Evolutionary conservation across 2,329 filamentous ascomycete species (phyloP).

Genomic region (Celoporthe dispersa): DNA sequence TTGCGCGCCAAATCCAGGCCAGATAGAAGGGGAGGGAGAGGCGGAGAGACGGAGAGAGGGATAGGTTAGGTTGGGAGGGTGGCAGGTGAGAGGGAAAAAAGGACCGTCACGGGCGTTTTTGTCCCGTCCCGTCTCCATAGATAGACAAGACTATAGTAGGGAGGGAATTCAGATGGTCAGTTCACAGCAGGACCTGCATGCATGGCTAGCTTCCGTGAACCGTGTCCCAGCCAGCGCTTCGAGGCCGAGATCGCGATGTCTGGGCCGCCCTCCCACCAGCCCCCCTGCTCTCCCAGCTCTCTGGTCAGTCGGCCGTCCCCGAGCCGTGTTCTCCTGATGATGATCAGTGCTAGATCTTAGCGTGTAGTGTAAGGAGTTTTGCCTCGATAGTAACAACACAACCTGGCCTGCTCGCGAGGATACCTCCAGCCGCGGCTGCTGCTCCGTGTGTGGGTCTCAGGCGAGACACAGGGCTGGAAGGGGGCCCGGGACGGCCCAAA

Average conservation of each 20-base stretch:
- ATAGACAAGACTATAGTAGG: background rate
- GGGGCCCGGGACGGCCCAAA: background rate
- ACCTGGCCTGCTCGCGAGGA: background rate
- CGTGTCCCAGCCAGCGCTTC: background rate
- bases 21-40: no score
- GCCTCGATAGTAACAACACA: background rate
- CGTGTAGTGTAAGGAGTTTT: background rate
- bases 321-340: background rate
- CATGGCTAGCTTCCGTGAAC: background rate
- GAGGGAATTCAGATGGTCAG: background rate
- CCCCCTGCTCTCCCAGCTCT: background rate
- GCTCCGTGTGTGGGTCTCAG: background rate
- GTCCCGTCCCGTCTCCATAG: background rate
- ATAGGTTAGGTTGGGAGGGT: no score
- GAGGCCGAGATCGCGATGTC: background rate
- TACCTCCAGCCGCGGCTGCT: background rate
- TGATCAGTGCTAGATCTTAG: background rate
- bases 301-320: background rate
- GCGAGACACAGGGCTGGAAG: background rate
- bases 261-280: background rate
- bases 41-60: no score
- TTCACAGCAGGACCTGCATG: background rate
- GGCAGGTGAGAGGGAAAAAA: background rate
- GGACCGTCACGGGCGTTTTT: background rate
- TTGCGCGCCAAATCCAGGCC: background rate